phyloP scores from a whole-genome alignment of 306 rosid genomes.

The Lupinus albus region DNA sequence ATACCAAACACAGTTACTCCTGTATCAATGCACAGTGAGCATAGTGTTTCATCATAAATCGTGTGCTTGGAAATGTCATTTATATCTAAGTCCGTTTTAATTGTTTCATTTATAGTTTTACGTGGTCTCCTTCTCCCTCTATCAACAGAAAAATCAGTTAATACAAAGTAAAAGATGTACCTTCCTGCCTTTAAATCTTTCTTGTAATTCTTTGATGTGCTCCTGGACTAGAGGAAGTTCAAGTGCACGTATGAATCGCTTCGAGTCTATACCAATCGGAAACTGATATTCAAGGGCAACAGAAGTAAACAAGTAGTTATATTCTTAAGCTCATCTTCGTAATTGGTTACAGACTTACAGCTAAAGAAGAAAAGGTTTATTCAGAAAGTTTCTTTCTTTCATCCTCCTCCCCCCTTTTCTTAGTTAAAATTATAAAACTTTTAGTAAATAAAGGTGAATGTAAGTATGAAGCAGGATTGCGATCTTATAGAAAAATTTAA shows the following conservation, averaged over 20 bases:
- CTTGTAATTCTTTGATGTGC: slow-evolving; percentile 69
- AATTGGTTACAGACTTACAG: slow-evolving; percentile 6
- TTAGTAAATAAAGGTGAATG: slow-evolving; percentile 1
- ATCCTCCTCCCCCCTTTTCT: not conserved
- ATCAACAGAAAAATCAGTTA: not conserved
- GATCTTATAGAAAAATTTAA: not conserved
- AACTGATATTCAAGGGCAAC: slow-evolving; percentile 58
- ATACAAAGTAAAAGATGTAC: slow-evolving; percentile 44
- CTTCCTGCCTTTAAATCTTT: slow-evolving; percentile 84
- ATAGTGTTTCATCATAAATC: not conserved
- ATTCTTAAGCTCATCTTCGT: slow-evolving; percentile 12
- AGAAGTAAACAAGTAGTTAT: slow-evolving; percentile 37
- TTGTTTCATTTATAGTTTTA: not conserved
- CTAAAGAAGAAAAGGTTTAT: slow-evolving; percentile 21
- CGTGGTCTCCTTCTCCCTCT: not conserved
- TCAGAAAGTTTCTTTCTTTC: not conserved
- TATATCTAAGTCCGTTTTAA: not conserved
- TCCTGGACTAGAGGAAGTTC: slow-evolving; percentile 55
- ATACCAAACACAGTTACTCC: slow-evolving; percentile 11
- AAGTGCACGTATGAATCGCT: slow-evolving; percentile 74
- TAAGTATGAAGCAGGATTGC: slow-evolving; percentile 2
- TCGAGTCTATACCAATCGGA: slow-evolving; percentile 90
- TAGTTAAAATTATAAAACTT: not conserved
- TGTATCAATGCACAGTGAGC: not conserved
- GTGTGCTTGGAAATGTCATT: not conserved